These are phyloP conservation scores for Rubia balearica DNA, from an alignment of 305 asterid species.

Conservation along the genomic window DNA sequence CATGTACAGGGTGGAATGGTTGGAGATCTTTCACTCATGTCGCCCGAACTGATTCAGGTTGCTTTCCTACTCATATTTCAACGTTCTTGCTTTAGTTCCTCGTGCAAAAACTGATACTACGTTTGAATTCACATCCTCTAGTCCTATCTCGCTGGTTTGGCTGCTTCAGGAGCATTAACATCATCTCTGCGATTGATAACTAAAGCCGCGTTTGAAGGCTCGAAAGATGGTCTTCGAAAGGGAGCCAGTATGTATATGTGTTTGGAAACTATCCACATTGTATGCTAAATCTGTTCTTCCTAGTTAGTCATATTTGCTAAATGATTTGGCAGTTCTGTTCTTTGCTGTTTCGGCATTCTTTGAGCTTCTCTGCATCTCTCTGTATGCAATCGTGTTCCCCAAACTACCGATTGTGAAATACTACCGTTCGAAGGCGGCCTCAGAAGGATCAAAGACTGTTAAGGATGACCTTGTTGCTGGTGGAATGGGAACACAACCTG, in stretches of 20 bases:
- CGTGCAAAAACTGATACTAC: not conserved
- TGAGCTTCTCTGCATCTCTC: constrained; percentile 36
- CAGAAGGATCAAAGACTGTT: constrained; percentile 46
- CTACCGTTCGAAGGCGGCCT: constrained; percentile 38
- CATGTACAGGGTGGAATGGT: constrained; percentile 44
- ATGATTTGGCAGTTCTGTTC: constrained; percentile 32
- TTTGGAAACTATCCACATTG: not conserved
- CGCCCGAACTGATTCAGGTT: constrained; percentile 36
- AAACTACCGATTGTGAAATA: constrained; percentile 41
- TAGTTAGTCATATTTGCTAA: not conserved
- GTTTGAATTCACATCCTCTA: constrained; percentile 10
- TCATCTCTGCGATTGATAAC: constrained; percentile 42
- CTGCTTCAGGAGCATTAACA: constrained; percentile 42
- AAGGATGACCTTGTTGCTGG: constrained; percentile 40
- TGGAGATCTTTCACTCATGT: constrained; percentile 41
- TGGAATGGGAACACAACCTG: constrained; percentile 22
- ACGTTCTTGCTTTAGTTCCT: not conserved
- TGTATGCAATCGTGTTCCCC: constrained; percentile 36
- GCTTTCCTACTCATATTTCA: constrained; percentile 1
- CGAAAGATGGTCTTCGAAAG: constrained; percentile 35
- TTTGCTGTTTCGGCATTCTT: constrained; percentile 32
- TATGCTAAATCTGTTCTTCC: not conserved
- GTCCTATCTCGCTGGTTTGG: constrained; percentile 41
- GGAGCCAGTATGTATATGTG: constrained; percentile 33
- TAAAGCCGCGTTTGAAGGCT: constrained; percentile 34